phyloP scores from a whole-genome alignment of 805 yeast genomes.

The Scheffersomyces coipomensis region DNA sequence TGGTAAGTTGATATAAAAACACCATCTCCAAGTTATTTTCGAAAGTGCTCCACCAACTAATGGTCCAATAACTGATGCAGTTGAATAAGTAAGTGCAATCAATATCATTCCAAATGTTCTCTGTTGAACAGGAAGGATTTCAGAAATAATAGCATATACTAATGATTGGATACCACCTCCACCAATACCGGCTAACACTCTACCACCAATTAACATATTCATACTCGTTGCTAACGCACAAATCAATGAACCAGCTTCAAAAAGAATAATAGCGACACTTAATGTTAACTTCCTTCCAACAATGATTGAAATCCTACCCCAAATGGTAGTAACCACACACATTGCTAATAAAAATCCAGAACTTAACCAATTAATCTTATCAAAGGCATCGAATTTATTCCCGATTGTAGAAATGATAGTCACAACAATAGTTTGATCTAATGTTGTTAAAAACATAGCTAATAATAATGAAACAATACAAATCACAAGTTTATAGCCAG shows the following conservation, averaged over 20 bases:
- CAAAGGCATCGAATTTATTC: conserved; percentile 30
- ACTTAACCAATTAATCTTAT: conserved; percentile 35
- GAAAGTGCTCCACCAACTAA: conserved; percentile 51
- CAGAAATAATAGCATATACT: conserved; percentile 53
- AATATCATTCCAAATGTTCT: conserved; percentile 57
- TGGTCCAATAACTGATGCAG: conserved; percentile 55
- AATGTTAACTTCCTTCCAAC: conserved; percentile 34
- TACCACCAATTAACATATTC: conserved; percentile 40
- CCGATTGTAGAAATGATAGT: conserved; percentile 35
- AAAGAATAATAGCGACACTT: conserved; percentile 20
- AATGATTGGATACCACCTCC: conserved; percentile 57
- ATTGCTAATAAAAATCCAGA: conserved; percentile 36
- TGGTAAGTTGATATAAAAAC: conserved; percentile 68
- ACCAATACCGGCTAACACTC: conserved; percentile 61
- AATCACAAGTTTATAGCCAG: conserved; percentile 22
- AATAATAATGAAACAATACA: conserved; percentile 27
- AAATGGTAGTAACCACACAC: conserved; percentile 30
- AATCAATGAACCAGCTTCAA: conserved; percentile 26
- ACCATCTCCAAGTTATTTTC: conserved; percentile 69
- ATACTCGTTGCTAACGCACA: conserved; percentile 35
- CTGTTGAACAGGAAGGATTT: conserved; percentile 51
- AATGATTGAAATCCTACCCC: conserved; percentile 35
- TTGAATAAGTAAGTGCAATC: conserved; percentile 46
- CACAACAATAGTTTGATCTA: conserved; percentile 40
- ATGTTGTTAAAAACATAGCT: conserved; percentile 31